Conservation (phyloP, 2,329 filamentous ascomycete species). For the Ceratocystis destructans region DNA sequence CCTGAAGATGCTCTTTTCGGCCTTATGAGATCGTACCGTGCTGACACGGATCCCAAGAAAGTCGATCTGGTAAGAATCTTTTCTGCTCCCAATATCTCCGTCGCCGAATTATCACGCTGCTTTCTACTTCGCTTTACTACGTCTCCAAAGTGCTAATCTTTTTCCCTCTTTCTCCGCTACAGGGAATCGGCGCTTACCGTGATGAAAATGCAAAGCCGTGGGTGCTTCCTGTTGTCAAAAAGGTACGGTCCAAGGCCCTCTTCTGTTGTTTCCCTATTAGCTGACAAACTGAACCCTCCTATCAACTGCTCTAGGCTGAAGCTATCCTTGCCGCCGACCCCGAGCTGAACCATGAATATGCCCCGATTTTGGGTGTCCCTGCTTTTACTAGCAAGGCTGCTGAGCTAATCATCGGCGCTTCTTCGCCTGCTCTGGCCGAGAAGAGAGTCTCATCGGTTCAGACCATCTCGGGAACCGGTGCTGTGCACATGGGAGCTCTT, state of each 20-base stretch:
- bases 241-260: slow-evolving; percentile 43
- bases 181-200: slow-evolving; percentile 81
- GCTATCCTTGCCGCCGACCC: slow-evolving; percentile 79
- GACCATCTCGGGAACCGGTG: slow-evolving; percentile 94
- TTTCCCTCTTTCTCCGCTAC: slow-evolving; percentile 10
- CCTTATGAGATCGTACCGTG: slow-evolving; percentile 73
- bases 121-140: background rate
- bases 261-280: background rate
- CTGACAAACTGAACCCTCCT: background rate
- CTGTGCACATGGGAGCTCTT: slow-evolving; percentile 80
- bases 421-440: slow-evolving; percentile 70
- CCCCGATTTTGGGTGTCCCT: slow-evolving; percentile 79
- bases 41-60: slow-evolving; percentile 65
- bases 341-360: slow-evolving; percentile 92
- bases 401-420: slow-evolving; percentile 70
- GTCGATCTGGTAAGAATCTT: slow-evolving; percentile 63
- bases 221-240: slow-evolving; percentile 91
- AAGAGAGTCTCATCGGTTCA: slow-evolving; percentile 72
- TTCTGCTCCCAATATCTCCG: background rate
- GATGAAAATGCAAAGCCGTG: slow-evolving; percentile 94
- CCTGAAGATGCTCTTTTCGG: slow-evolving; percentile 94
- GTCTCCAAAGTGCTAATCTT: background rate
- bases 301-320: slow-evolving; percentile 55
- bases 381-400: slow-evolving; percentile 81
- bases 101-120: background rate